These are phyloP conservation scores for Botryococcus braunii DNA, from an alignment of 163 green algal genomes.

Conservation along the genomic window DNA sequence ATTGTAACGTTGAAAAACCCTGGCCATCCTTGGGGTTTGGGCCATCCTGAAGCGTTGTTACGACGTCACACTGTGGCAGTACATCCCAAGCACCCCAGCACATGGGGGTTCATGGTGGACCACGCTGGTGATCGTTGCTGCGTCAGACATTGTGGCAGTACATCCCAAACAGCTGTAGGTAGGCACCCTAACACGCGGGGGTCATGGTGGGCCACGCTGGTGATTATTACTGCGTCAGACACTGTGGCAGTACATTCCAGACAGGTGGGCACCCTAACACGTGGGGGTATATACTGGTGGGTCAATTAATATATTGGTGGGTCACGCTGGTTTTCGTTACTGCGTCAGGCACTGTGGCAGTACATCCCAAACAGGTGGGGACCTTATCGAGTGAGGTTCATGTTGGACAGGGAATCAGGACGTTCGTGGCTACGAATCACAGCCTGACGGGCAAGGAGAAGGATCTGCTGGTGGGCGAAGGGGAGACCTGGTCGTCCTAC, in stretches of 20 bases:
- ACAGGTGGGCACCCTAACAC: neutral
- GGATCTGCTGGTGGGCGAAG: neutral
- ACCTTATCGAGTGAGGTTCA: neutral
- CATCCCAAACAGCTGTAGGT: no score
- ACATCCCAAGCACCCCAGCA: neutral
- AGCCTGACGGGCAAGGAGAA: neutral
- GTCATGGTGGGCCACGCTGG: no score
- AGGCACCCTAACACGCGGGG: neutral
- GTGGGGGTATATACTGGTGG: neutral
- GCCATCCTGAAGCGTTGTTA: no score
- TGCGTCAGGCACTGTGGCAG: neutral
- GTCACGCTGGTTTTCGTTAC: no score
- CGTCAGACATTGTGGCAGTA: no score
- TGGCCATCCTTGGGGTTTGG: no score
- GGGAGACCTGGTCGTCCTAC: constrained; percentile 17
- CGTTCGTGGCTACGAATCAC: constrained; percentile 24
- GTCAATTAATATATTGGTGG: neutral
- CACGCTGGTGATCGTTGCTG: no score
- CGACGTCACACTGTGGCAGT: no score
- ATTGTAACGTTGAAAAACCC: no score
- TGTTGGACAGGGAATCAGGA: constrained; percentile 20
- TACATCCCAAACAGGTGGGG: neutral
- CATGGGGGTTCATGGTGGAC: neutral
- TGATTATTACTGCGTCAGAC: no score
- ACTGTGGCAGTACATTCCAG: no score